A percentile compares a stretch with the other conserved stretches of the same genome.
phyloP scores from a whole-genome alignment of 2,329 filamentous ascomycete species.

The Mycogone perniciosa region DNA sequence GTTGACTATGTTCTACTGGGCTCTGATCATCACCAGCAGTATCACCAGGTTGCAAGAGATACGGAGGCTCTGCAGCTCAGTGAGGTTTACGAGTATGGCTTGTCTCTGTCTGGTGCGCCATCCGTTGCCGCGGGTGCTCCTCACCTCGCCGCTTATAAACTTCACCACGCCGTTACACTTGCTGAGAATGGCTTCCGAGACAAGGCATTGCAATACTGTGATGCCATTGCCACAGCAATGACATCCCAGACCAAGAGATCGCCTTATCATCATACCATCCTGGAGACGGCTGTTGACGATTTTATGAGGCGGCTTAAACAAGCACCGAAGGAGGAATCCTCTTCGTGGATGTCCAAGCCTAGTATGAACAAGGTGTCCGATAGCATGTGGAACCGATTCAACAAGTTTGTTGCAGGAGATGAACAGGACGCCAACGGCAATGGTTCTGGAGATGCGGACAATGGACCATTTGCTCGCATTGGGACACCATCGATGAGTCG shows the following conservation, averaged over 20 bases:
- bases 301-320: constrained; percentile 76
- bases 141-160: constrained; percentile 84
- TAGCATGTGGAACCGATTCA: constrained; percentile 86
- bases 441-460: constrained; percentile 54
- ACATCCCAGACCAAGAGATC: constrained; percentile 77
- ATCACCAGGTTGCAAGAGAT: constrained; percentile 69
- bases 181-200: constrained; percentile 76
- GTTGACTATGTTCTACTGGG: constrained; percentile 79
- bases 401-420: constrained; percentile 91
- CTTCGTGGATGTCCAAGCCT: constrained; percentile 89
- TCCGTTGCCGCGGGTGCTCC: constrained; percentile 56
- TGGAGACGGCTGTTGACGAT: constrained; percentile 76
- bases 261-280: constrained; percentile 72
- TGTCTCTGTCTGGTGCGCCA: constrained; percentile 58
- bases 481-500: constrained; percentile 68
- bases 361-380: constrained; percentile 94
- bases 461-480: constrained; percentile 78
- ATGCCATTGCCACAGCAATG: constrained; percentile 69
- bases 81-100: constrained; percentile 88
- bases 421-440: constrained; percentile 66
- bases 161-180: constrained; percentile 77
- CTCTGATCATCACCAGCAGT: constrained; percentile 67
- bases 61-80: constrained; percentile 87
- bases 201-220: constrained; percentile 88
- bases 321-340: constrained; percentile 72